Evolutionary conservation across 345 rosid genomes (phyloP).

Genomic region (Rhodomyrtus tomentosa): DNA sequence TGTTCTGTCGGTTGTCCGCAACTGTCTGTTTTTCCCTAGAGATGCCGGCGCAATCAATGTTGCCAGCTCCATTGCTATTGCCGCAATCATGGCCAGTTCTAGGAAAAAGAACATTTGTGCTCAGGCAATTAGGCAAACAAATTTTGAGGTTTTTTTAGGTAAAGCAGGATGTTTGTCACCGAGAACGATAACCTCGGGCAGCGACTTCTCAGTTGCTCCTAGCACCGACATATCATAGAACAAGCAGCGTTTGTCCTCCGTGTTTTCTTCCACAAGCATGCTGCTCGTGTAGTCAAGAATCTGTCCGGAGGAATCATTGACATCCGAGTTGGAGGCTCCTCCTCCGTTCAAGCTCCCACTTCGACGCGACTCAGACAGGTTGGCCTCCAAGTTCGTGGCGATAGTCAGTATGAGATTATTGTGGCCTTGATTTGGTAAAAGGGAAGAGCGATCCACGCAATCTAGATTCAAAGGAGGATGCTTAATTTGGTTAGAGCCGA

Average conservation of each 20-base stretch:
- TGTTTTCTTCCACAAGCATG: slow-evolving; percentile 9
- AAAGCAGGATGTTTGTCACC: slow-evolving; percentile 4
- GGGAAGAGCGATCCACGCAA: not conserved
- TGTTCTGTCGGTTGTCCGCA: not conserved
- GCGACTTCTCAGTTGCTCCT: slow-evolving; percentile 15
- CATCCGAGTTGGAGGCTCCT: not conserved
- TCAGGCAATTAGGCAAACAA: not conserved
- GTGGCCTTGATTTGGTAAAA: not conserved
- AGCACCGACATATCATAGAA: slow-evolving; percentile 8
- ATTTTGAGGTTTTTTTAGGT: not conserved
- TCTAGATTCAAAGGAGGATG: not conserved
- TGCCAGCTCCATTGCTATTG: not conserved
- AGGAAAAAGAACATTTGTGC: not conserved
- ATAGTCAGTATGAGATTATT: not conserved
- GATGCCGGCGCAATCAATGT: not conserved
- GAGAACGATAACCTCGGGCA: slow-evolving; percentile 12
- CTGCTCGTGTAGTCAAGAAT: slow-evolving; percentile 14
- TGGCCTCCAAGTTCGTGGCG: not conserved
- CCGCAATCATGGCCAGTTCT: not conserved
- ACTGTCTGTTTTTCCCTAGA: not conserved
- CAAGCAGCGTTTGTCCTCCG: slow-evolving; percentile 4
- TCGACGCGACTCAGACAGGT: not conserved
- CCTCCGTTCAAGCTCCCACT: not conserved
- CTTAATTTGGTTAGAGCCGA: not conserved
- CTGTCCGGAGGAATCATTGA: not conserved